Conservation (phyloP, 1,139 yeast genomes). For the Pneumocystis oryctolagi region DNA sequence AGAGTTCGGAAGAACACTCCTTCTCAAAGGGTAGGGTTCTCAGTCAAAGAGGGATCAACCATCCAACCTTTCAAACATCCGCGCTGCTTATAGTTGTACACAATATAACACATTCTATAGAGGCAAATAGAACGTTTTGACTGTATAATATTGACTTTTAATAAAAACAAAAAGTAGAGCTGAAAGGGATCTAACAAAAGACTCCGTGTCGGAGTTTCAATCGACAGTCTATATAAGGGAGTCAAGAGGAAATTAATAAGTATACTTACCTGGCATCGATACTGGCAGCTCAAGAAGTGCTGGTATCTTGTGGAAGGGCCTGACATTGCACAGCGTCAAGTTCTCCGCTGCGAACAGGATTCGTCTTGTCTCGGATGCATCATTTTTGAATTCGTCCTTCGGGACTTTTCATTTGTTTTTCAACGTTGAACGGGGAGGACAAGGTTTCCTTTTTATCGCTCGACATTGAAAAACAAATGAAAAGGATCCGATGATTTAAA, state of each 20-base stretch:
- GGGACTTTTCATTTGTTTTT: not conserved
- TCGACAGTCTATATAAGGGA: not conserved
- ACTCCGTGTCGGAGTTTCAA: not conserved
- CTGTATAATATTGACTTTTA: not conserved
- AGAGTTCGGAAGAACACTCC: no score
- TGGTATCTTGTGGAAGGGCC: not conserved
- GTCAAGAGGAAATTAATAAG: not conserved
- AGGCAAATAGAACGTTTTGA: not conserved
- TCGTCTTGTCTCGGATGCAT: constrained; percentile 1
- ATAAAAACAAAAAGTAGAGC: no score
- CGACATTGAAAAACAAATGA: not conserved
- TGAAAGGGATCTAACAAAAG: no score
- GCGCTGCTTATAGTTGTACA: no score
- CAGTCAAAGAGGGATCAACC: no score
- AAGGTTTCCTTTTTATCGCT: not conserved
- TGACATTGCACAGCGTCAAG: not conserved
- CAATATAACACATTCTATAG: no score
- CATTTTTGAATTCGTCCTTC: constrained; percentile 1
- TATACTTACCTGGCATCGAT: constrained; percentile 1
- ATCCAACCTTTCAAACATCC: no score
- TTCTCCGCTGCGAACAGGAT: constrained; percentile 1
- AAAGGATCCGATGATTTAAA: not conserved
- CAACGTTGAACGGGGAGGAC: not conserved
- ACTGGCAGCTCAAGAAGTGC: not conserved
- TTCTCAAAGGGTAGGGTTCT: no score